A percentile compares a stretch with the other conserved stretches of the same genome.
Conservation (phyloP, 495 filamentous ascomycete genomes). For the Podospora tetraspora region DNA sequence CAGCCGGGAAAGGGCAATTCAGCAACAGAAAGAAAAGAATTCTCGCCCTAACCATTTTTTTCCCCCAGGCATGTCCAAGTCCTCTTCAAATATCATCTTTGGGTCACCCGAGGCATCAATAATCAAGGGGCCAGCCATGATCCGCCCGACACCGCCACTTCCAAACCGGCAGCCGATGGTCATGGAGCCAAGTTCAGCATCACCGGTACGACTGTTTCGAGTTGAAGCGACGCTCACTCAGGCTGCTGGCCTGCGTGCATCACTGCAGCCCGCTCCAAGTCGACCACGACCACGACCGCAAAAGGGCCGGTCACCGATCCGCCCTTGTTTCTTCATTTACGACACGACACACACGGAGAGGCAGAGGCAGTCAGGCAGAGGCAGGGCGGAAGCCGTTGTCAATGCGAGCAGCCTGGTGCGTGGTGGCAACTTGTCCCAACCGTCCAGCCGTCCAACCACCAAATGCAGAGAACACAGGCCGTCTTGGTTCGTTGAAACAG, state of each 20-base stretch:
- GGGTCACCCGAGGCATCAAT: not conserved
- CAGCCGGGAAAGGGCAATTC: not conserved
- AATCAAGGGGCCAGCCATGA: not conserved
- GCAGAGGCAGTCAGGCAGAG: too few species aligned
- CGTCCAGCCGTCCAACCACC: too few species aligned
- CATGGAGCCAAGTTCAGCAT: slow-evolving; percentile 7
- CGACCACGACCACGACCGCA: slow-evolving; percentile 1
- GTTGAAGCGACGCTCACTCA: not conserved
- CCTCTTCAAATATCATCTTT: not conserved
- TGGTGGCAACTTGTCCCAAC: not conserved
- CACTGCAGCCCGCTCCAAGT: not conserved
- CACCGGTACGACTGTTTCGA: slow-evolving; percentile 11
- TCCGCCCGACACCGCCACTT: not conserved
- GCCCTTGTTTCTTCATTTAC: slow-evolving; percentile 1
- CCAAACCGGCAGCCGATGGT: not conserved
- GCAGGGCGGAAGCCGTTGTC: not conserved
- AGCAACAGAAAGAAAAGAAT: not conserved
- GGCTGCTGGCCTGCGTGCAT: not conserved
- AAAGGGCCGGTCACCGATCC: slow-evolving; percentile 8
- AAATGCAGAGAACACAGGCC: not conserved
- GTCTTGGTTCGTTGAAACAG: slow-evolving; percentile 8
- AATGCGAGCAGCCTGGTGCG: not conserved
- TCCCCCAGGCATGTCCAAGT: not conserved
- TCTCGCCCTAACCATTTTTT: not conserved
- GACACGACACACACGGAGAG: not conserved